Evolutionary conservation across 2,329 filamentous ascomycete species (phyloP).

Genomic region (Penicillium sp.): DNA sequence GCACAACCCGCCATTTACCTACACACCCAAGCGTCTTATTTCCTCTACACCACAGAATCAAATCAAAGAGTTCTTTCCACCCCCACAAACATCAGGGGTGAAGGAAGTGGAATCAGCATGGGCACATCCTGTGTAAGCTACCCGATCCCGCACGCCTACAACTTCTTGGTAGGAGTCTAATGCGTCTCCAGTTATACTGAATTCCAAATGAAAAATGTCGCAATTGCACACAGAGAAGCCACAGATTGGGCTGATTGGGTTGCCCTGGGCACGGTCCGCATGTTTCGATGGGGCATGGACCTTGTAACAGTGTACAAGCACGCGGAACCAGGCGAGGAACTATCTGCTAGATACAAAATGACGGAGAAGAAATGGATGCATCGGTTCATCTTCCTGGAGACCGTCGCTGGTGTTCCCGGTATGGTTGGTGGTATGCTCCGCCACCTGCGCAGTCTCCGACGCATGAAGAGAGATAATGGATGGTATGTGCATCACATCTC

Average conservation of each 20-base stretch:
- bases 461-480: conserved; percentile 89
- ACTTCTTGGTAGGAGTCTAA: conserved; percentile 12
- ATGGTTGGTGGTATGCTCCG: conserved; percentile 96
- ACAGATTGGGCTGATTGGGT: conserved; percentile 73
- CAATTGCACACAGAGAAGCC: conserved; percentile 73
- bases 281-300: conserved; percentile 79
- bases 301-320: conserved; percentile 78
- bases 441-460: conserved; percentile 79
- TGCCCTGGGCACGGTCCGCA: conserved; percentile 73
- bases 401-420: conserved; percentile 89
- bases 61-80: conserved; percentile 21
- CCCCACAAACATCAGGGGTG: conserved; percentile 11
- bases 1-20: conserved; percentile 1
- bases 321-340: conserved; percentile 52
- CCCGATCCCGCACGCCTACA: background rate
- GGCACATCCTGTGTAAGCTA: conserved; percentile 48
- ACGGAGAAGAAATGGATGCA: conserved; percentile 87
- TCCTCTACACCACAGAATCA: conserved; percentile 16
- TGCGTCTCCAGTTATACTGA: conserved; percentile 61
- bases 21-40: conserved; percentile 12
- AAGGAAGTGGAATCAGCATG: conserved; percentile 19
- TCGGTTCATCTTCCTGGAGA: conserved; percentile 90
- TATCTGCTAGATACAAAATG: conserved; percentile 61
- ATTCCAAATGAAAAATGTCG: conserved; percentile 73
- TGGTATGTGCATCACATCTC: conserved; percentile 52